Evolutionary conservation across 495 filamentous ascomycete species (phyloP).

Genomic region (Aspergillus ellipticus): DNA sequence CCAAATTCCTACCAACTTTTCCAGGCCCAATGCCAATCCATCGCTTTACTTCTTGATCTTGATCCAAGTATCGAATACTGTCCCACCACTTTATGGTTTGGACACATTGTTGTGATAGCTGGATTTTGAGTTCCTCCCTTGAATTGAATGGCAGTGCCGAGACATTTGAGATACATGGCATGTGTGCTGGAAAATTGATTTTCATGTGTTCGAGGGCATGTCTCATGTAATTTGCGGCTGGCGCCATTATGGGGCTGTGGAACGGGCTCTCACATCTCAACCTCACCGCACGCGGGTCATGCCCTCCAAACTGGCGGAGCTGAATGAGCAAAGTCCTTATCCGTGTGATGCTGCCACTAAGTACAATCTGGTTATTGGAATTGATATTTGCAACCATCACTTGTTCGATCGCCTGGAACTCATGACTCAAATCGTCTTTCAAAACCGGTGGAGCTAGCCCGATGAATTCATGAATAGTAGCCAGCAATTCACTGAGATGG

Average conservation of each 20-base stretch:
- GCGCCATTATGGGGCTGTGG: constrained; percentile 89
- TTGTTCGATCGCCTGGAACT: constrained; percentile 72
- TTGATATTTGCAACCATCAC: constrained; percentile 95
- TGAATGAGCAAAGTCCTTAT: constrained; percentile 86
- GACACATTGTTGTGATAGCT: constrained; percentile 72
- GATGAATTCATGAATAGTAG: constrained; percentile 75
- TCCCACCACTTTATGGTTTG: constrained; percentile 95
- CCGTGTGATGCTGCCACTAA: constrained; percentile 80
- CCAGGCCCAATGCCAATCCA: constrained; percentile 96
- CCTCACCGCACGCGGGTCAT: constrained; percentile 84
- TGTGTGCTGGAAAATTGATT: constrained; percentile 66
- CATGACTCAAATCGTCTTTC: constrained; percentile 62
- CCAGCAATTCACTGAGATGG: constrained; percentile 63
- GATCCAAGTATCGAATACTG: constrained; percentile 83
- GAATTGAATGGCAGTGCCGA: constrained; percentile 72
- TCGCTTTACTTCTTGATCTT: constrained; percentile 74
- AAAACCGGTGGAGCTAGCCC: constrained; percentile 57
- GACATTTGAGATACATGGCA: constrained; percentile 85
- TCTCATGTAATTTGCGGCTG: constrained; percentile 69
- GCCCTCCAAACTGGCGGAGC: constrained; percentile 85
- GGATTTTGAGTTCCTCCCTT: constrained; percentile 66
- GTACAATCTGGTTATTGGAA: constrained; percentile 90
- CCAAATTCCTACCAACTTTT: constrained; percentile 89
- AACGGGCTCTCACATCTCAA: constrained; percentile 90
- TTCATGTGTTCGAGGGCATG: constrained; percentile 54